phyloP scores from a whole-genome alignment of 768 basidiomycete genomes.

The Auriscalpium vulgare region DNA sequence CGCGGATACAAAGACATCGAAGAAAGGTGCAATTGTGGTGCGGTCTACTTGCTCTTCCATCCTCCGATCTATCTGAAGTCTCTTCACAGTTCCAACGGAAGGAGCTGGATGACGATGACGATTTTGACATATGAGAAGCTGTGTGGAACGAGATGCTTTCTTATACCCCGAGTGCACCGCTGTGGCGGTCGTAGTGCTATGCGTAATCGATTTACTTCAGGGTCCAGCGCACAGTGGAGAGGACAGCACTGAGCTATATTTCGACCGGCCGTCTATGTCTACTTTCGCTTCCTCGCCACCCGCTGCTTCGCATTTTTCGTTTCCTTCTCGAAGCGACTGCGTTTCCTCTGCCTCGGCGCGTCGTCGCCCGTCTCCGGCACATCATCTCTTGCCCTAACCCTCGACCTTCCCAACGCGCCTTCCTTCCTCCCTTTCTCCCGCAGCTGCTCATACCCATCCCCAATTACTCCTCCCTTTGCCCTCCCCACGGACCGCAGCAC shows the following conservation, averaged over 20 bases:
- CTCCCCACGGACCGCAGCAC: conserved; percentile 57
- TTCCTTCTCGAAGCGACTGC: conserved; percentile 37
- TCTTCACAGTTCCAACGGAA: conserved; percentile 17
- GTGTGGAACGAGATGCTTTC: not conserved
- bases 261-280: not conserved
- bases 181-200: no score
- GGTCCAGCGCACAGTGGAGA: no score
- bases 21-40: conserved; percentile 35
- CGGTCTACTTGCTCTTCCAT: conserved; percentile 3
- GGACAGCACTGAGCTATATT: no score
- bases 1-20: conserved; percentile 29
- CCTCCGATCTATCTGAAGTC: not conserved
- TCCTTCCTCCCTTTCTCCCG: conserved; percentile 59
- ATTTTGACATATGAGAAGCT: conserved; percentile 21
- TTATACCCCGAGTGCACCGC: not conserved
- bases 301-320: conserved; percentile 28
- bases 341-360: conserved; percentile 29
- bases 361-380: conserved; percentile 22
- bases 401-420: conserved; percentile 51
- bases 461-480: conserved; percentile 29
- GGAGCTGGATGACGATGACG: conserved; percentile 22
- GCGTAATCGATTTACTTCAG: no score
- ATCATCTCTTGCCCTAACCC: conserved; percentile 28
- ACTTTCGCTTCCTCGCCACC: conserved; percentile 13
- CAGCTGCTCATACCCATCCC: conserved; percentile 80